These are phyloP conservation scores for Phlyctochytrium arcticum DNA, from an alignment of 192 early-diverging fungal species.

Conservation along the genomic window DNA sequence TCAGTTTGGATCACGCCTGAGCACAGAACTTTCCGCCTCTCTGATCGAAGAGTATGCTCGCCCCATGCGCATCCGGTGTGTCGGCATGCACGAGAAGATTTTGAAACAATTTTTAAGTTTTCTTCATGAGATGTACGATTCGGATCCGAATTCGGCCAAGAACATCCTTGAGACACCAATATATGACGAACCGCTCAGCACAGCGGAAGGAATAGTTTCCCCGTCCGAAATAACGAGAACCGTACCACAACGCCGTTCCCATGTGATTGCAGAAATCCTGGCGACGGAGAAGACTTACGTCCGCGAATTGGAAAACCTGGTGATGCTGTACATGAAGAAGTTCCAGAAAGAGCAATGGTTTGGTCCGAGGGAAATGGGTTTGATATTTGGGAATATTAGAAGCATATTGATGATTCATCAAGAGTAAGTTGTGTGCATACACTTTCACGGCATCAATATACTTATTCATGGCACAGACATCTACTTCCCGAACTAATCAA, in stretches of 20 bases:
- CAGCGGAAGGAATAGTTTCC: not conserved
- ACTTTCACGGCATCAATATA: not conserved
- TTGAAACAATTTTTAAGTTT: conserved; percentile 46
- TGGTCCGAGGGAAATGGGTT: conserved; percentile 2
- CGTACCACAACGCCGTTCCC: conserved; percentile 44
- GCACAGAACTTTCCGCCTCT: conserved; percentile 5
- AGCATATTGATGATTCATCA: conserved; percentile 67
- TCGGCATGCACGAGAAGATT: conserved; percentile 16
- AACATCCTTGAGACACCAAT: not conserved
- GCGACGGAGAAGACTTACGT: conserved; percentile 87
- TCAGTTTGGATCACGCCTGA: not conserved
- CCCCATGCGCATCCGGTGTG: conserved; percentile 14
- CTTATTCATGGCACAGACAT: conserved; percentile 29
- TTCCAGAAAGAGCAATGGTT: conserved; percentile 37
- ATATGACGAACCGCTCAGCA: not conserved
- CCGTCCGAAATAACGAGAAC: not conserved
- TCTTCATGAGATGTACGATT: conserved; percentile 57
- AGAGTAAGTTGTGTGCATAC: conserved; percentile 32
- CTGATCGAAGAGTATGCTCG: conserved; percentile 19
- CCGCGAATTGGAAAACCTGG: conserved; percentile 66
- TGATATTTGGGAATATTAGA: conserved; percentile 77
- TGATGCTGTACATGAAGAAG: conserved; percentile 61
- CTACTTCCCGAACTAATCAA: conserved; percentile 61
- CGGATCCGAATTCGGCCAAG: conserved; percentile 32
- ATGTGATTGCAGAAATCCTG: conserved; percentile 75